A percentile compares a stretch with the other conserved stretches of the same genome.
phyloP scores from a whole-genome alignment of 306 rosid genomes.

The Acacia acuminata region DNA sequence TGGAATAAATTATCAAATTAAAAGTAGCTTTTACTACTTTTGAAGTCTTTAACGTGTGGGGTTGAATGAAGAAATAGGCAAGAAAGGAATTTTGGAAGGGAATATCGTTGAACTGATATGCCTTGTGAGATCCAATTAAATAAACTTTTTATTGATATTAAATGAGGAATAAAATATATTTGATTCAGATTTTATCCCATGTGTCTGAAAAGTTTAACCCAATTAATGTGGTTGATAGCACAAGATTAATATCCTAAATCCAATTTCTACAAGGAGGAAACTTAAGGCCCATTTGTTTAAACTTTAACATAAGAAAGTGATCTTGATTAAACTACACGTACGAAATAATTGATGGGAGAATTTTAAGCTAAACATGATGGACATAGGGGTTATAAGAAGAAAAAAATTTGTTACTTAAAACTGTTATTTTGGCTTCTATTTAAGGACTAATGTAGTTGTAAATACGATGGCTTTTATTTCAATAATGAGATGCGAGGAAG shows the following conservation, averaged over 20 bases:
- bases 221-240: not conserved
- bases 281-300: too few species aligned
- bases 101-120: slow-evolving; percentile 50
- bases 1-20: slow-evolving; percentile 33
- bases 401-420: too few species aligned
- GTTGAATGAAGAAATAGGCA: slow-evolving; percentile 37
- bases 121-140: slow-evolving; percentile 31
- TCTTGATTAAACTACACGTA: not conserved
- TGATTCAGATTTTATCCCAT: slow-evolving; percentile 57
- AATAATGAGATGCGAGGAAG: too few species aligned
- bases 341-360: not conserved
- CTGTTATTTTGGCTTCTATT: too few species aligned
- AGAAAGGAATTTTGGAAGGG: slow-evolving; percentile 14
- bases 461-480: too few species aligned
- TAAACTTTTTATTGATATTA: slow-evolving; percentile 32
- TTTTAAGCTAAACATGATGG: not conserved
- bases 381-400: not conserved
- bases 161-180: slow-evolving; percentile 41
- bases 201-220: slow-evolving; percentile 38
- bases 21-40: slow-evolving; percentile 44
- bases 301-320: not conserved
- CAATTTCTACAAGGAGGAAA: not conserved
- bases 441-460: too few species aligned
- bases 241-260: not conserved
- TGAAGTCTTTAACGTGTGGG: slow-evolving; percentile 47